Conservation (phyloP, 495 filamentous ascomycete genomes). For the Talaromyces adpressus region DNA sequence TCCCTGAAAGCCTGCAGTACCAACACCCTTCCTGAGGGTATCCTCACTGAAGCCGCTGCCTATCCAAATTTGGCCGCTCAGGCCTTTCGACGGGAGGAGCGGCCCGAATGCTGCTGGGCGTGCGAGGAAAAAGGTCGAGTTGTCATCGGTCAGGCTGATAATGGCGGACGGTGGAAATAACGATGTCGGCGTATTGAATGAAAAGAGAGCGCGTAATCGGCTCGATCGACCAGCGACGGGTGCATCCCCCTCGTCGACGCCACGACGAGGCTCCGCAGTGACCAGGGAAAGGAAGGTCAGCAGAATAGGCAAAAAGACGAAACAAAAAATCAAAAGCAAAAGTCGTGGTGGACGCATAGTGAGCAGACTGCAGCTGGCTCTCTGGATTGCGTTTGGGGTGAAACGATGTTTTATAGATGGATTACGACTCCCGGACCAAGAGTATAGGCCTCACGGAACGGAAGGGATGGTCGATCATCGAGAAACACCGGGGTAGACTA, state of each 20-base stretch:
- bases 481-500: slow-evolving; percentile 15
- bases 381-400: slow-evolving; percentile 4
- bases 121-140: slow-evolving; percentile 92
- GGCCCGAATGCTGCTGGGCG: slow-evolving; percentile 92
- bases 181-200: slow-evolving; percentile 60
- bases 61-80: slow-evolving; percentile 83
- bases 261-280: slow-evolving; percentile 26
- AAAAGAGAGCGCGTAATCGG: slow-evolving; percentile 49
- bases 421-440: slow-evolving; percentile 28
- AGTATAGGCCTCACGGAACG: slow-evolving; percentile 26
- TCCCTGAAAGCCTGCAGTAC: slow-evolving; percentile 53
- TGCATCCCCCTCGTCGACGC: slow-evolving; percentile 25
- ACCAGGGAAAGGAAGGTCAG: slow-evolving; percentile 46
- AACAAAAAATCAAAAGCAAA: slow-evolving; percentile 43
- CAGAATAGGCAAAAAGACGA: slow-evolving; percentile 47
- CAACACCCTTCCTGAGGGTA: slow-evolving; percentile 49
- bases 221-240: slow-evolving; percentile 32
- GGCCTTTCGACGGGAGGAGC: slow-evolving; percentile 60
- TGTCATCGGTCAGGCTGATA: slow-evolving; percentile 95
- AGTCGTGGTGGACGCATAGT: slow-evolving; percentile 52
- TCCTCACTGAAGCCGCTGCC: slow-evolving; percentile 85
- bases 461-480: slow-evolving; percentile 31
- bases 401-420: slow-evolving; percentile 10
- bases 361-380: slow-evolving; percentile 8
- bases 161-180: slow-evolving; percentile 92